Percentiles rank a stretch among this genome's conserved stretches.
phyloP scores from a whole-genome alignment of 176 grass and related monocot genomes.

The Lolium perenne region DNA sequence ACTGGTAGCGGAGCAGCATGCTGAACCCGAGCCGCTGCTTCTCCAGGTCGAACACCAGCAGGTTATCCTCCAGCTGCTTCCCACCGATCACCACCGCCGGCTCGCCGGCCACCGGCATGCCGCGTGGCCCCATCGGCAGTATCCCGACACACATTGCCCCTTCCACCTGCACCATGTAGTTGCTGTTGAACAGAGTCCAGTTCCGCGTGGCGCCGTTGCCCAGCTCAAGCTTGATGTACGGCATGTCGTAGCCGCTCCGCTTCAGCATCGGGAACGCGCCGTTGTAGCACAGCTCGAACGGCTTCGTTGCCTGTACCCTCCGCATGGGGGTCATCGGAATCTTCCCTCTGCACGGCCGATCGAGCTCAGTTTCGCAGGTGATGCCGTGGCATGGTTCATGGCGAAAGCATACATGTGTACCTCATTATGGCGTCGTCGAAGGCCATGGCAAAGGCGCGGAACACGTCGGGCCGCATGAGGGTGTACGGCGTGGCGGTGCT shows the following conservation, averaged over 20 bases:
- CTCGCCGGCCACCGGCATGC: slow-evolving; percentile 28
- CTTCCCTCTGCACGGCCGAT: too few relatives aligned
- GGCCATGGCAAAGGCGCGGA: slow-evolving; percentile 38
- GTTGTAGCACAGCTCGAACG: slow-evolving; percentile 56
- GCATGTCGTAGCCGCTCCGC: slow-evolving; percentile 37
- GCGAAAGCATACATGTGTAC: too few relatives aligned
- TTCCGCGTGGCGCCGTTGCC: slow-evolving; percentile 36
- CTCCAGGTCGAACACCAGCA: slow-evolving; percentile 60
- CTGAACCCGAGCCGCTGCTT: slow-evolving; percentile 47
- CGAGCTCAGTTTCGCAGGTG: too few relatives aligned
- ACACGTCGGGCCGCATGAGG: slow-evolving; percentile 51
- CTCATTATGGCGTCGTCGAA: slow-evolving; percentile 36
- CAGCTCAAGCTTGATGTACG: slow-evolving; percentile 49
- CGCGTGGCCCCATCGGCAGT: slow-evolving; percentile 45
- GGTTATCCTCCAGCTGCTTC: slow-evolving; percentile 61
- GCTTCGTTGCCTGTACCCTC: slow-evolving; percentile 40
- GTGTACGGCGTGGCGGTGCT: slow-evolving; percentile 55
- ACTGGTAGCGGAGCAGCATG: slow-evolving; percentile 31
- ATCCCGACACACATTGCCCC: slow-evolving; percentile 40
- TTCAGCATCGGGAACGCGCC: slow-evolving; percentile 40
- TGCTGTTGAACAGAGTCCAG: slow-evolving; percentile 54
- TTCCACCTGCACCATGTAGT: slow-evolving; percentile 46
- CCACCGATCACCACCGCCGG: slow-evolving; percentile 48
- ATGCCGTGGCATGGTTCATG: too few relatives aligned
- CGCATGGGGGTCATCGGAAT: background rate